Evolutionary conservation across 768 basidiomycete species (phyloP), one percentile per base, ranked within the genome.

Genomic region (Heimioporus sp.): DNA sequence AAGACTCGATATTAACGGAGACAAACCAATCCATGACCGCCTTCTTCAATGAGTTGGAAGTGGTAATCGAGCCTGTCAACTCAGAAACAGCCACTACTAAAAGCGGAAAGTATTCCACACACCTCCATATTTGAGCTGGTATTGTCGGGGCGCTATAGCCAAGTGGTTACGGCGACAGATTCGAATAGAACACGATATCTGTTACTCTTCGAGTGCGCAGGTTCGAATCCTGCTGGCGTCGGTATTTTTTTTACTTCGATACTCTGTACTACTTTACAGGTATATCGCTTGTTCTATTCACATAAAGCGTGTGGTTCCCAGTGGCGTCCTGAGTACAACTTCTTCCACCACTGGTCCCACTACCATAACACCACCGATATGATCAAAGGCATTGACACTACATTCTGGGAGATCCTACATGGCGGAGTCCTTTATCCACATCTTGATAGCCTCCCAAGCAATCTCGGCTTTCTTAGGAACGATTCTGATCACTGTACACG

Each of bases 121-220:
- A 28, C 4, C 24, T 5, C 24, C 6, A 28, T 6, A 4, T 6
- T 6, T 6, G 24, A 28, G 5, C 7, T 6, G 24, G 5, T 28
- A 28, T 28, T 5, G 24, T 28, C 20, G 35, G 28, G 72, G 70
- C 72, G 75, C 80, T 81, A 83, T 82, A 82, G 81, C 82, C 80
- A 81, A 83, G 81, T 83, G 82, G 82, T 84, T 84, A 84, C 80
- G 80, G 82, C 82, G 82, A 82, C 76, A 81, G 81, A 83, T 82
- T 83, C 76, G 80, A 81, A 81, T 55, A 31, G 13, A 1, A 40
- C 4, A 50, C 54, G 63, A 61, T 48, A 68, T 69, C 67, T 69
- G 69, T 69, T 69, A 65, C 67, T 69, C 69, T 69, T 69, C 10
- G 69, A 69, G 67, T 63, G 70, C 70, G 70, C 69, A 70, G 68